Percentiles rank a stretch among this genome's conserved stretches.
These are phyloP conservation scores for Lecanoromycetidae sp. DNA, from an alignment of 2,329 filamentous ascomycete species.

Conservation along the genomic window DNA sequence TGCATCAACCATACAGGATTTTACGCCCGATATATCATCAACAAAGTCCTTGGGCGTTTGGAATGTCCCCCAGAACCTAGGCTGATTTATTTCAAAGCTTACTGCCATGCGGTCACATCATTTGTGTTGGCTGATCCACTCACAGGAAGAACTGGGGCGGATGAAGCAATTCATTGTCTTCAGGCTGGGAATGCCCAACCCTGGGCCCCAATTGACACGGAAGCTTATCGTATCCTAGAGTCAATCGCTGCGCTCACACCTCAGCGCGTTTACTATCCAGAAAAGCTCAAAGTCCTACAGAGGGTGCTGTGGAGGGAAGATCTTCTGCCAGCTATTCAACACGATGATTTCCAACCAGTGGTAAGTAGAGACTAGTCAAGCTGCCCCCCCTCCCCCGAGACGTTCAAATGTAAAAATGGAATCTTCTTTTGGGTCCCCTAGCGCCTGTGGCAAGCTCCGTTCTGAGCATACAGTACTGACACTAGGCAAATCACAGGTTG, in stretches of 20 bases:
- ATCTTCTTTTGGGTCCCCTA: too few species aligned
- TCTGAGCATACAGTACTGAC: too few species aligned
- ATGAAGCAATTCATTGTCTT: constrained; percentile 45
- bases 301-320: constrained; percentile 30
- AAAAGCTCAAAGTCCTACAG: constrained; percentile 32
- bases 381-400: too few species aligned
- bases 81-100: constrained; percentile 45
- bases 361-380: too few species aligned
- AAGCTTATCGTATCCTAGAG: constrained; percentile 15
- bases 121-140: constrained; percentile 45
- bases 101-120: constrained; percentile 50
- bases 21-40: constrained; percentile 43
- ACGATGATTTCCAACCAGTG: constrained; percentile 24
- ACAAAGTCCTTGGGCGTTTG: constrained; percentile 43
- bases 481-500: too few species aligned
- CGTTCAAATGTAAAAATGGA: too few species aligned
- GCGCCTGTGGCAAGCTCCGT: too few species aligned
- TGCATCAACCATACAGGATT: constrained; percentile 25
- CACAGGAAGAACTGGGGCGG: constrained; percentile 47
- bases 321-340: constrained; percentile 31
- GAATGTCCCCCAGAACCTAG: constrained; percentile 45
- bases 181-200: constrained; percentile 40
- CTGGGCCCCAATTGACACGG: constrained; percentile 30
- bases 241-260: constrained; percentile 29
- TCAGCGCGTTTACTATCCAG: constrained; percentile 34